Evolutionary conservation across 768 basidiomycete species (phyloP), one percentile per base, ranked within the genome.

Genomic region (Boletus pseudopeckii): DNA sequence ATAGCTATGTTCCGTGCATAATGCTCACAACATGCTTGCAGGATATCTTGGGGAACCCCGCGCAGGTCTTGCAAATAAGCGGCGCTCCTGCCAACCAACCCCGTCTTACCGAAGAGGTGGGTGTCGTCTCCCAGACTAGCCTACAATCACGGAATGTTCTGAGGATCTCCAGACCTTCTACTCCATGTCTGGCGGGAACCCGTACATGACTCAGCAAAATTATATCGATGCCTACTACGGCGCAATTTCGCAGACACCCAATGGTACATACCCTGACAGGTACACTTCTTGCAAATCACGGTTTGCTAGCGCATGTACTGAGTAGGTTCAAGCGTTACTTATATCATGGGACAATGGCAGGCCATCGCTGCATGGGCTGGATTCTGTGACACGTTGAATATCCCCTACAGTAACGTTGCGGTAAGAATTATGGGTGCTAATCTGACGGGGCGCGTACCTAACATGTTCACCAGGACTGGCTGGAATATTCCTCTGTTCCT

Each of bases 221-320:
- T 66, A 64, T 45, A 54, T 64, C 9, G 62, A 64, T 50, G 42
- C 55, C 1, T 64, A 66, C 48, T 66, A 64, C 32, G 20, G 50
- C 14, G 55, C 54, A 13, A 41, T 64, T 49, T 64, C 62, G 7
- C 44, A 50, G 7, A 60, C 64, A 22, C 62, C 64, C 4, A 24
- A 33, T 22, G 52, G 62, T n/a, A 47, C 41, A 28, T 64, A 64
- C 33, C 64, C 62, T 6, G 50, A 53, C 40, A 37, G 18, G 63
- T 65, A 45, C 8, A 13, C 34, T 15, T 45, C 3, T 50, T n/a
- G 4, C 2, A 9, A 17, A 24, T 33, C 32, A 32, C 26, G 18
- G 17, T 36, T 32, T 18, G 15, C 14, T 15, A 44, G 28, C 5
- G 14, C 42, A 34, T 38, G 14, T 34, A 26, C 43, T 57, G 33